phyloP scores from a whole-genome alignment of 1,284 basidiomycete genomes.

The Limonomyces culmigenus region DNA sequence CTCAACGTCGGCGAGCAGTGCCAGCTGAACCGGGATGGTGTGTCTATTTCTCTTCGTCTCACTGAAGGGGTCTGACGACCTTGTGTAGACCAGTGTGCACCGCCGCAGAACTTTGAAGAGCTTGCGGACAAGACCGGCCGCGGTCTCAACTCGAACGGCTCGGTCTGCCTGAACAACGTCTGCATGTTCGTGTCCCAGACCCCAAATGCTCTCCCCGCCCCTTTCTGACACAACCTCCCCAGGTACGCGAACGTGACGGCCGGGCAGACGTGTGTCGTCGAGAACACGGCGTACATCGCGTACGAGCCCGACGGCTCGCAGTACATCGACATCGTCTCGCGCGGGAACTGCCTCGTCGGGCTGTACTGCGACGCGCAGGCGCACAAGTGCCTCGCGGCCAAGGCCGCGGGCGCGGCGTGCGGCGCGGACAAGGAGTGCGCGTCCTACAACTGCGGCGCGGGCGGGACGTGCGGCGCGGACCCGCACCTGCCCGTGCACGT shows the following conservation, averaged over 20 bases:
- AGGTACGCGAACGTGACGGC: slow-evolving; percentile 65
- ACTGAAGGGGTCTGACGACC: background rate
- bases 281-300: slow-evolving; percentile 66
- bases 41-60: slow-evolving; percentile 7
- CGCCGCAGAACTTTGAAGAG: slow-evolving; percentile 43
- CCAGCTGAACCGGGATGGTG: slow-evolving; percentile 80
- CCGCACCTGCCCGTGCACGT: slow-evolving; percentile 51
- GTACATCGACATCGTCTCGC: slow-evolving; percentile 63
- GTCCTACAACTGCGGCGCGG: slow-evolving; percentile 59
- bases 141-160: slow-evolving; percentile 64
- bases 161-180: slow-evolving; percentile 63
- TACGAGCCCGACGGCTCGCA: slow-evolving; percentile 34
- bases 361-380: slow-evolving; percentile 58
- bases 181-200: slow-evolving; percentile 63
- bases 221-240: slow-evolving; percentile 2
- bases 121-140: slow-evolving; percentile 38
- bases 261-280: slow-evolving; percentile 46
- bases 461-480: slow-evolving; percentile 41
- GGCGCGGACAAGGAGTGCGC: slow-evolving; percentile 72
- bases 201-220: too few species aligned
- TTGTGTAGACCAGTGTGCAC: slow-evolving; percentile 53
- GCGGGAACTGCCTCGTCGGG: slow-evolving; percentile 49
- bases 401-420: slow-evolving; percentile 39
- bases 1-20: slow-evolving; percentile 50
- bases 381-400: slow-evolving; percentile 42